Percentiles rank a stretch among this genome's conserved stretches.
phyloP scores from a whole-genome alignment of 306 rosid species.

The Cucurbita pepo region DNA sequence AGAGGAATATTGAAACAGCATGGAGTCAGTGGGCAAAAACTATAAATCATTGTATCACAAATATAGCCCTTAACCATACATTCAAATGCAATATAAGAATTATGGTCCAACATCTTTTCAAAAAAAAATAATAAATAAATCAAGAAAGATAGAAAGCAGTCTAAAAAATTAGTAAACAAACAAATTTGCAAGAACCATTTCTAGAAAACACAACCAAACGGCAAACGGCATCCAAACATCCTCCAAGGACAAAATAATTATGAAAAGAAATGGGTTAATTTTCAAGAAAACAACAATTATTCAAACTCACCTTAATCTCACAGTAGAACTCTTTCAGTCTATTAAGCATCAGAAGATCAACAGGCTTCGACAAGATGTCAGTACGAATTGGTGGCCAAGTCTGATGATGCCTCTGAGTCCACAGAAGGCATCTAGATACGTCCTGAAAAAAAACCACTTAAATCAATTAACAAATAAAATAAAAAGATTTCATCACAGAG shows the following conservation, averaged over 20 bases:
- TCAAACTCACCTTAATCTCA: constrained; percentile 62
- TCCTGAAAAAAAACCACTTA: constrained; percentile 42
- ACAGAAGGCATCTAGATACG: constrained; percentile 79
- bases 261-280: not conserved
- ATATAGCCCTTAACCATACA: not conserved
- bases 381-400: constrained; percentile 94
- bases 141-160: not conserved
- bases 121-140: not conserved
- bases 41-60: not conserved
- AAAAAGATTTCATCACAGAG: not conserved
- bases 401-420: constrained; percentile 96
- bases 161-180: not conserved
- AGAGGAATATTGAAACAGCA: not conserved
- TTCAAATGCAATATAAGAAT: not conserved
- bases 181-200: not conserved
- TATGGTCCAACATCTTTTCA: not conserved
- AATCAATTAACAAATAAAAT: not conserved
- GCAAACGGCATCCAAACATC: not conserved
- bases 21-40: not conserved
- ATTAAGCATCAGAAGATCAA: constrained; percentile 76
- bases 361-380: constrained; percentile 63
- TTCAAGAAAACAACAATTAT: not conserved
- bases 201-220: not conserved
- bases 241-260: not conserved
- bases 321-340: constrained; percentile 73